Base-by-base conservation (phyloP, 2,329 filamentous ascomycete species). In the Penicillium verrucosum region DNA sequence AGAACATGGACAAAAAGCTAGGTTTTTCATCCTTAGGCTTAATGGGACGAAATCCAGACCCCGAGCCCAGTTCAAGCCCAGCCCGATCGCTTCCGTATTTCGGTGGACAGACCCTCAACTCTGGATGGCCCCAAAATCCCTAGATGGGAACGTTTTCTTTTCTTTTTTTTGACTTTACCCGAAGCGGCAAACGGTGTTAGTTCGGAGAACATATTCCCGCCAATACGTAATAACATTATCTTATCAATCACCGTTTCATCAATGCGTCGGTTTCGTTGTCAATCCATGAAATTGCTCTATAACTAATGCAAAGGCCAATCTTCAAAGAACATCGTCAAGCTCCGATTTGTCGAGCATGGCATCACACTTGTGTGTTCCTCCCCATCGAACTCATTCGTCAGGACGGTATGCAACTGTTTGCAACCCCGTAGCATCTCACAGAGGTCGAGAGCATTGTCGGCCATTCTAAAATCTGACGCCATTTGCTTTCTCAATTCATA, bases 301-400 rank as follows among this genome's bases (percentile, higher is more conserved):
- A 16, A 18, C 40, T 14, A 2, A 46, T 14, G 6, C 9, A 42
- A 23, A 34, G 38, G 38, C 48, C 38, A 42, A 25, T 51, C 30
- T 23, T 43, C 29, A 32, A 42, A 42, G 3, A 34, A 70, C 4
- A 61, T 54, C 1, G 59, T 60, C 71, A 72, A 41, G 7, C 59
- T 51, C 27, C 62, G 56, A 65, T 58, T 64, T 38, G 63, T 51
- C 9, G 63, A 65, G 37, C 59, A 61, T 8, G 60, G 53, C 59
- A 65, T 65, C 0, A 73, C 62, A 41, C 66, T 73, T 5, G 60
- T 60, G 51, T 74, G 71, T 40, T 73, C 71, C 53, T 73, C 70
- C 1, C 63, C 63, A 3, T 63, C 54, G 37, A 69, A 72, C n/a
- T 64, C 60, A 21, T 55, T 56, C 10, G 53, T 48, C 3, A 57